phyloP scores from a whole-genome alignment of 2,329 filamentous ascomycete genomes.

The Endoconidiophora laricicola region DNA sequence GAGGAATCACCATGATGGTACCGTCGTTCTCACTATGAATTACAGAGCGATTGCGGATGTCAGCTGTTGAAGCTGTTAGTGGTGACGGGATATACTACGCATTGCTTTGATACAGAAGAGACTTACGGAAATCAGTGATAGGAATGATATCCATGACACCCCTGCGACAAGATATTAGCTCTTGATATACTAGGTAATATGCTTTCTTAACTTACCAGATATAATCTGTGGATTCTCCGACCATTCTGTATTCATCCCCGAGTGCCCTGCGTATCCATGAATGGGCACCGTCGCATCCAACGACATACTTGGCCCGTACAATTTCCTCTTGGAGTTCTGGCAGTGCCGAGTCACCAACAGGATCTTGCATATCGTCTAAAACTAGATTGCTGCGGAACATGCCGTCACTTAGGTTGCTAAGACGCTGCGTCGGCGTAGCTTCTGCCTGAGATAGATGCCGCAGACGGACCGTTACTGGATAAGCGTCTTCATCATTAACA shows the following conservation, averaged over 20 bases:
- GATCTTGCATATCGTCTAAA: conserved; percentile 38
- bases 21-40: conserved; percentile 38
- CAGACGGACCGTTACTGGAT: conserved; percentile 44
- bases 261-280: conserved; percentile 45
- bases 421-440: conserved; percentile 28
- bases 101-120: not conserved
- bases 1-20: conserved; percentile 49
- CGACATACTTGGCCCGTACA: conserved; percentile 36
- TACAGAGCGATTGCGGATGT: conserved; percentile 36
- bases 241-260: conserved; percentile 27
- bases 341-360: conserved; percentile 18
- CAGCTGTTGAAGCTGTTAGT: conserved; percentile 18
- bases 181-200: conserved; percentile 5
- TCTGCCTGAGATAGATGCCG: conserved; percentile 41
- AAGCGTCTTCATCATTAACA: conserved; percentile 32
- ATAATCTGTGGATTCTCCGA: conserved; percentile 34
- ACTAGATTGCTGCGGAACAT: conserved; percentile 43
- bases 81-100: no score
- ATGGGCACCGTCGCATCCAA: conserved; percentile 54
- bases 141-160: conserved; percentile 25
- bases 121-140: conserved; percentile 32
- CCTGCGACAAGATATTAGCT: not conserved
- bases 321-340: conserved; percentile 16
- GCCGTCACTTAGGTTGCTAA: conserved; percentile 24
- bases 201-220: conserved; percentile 22